Evolutionary conservation across 2,329 filamentous ascomycete species (phyloP).

Genomic region (Sporothrix sp.): DNA sequence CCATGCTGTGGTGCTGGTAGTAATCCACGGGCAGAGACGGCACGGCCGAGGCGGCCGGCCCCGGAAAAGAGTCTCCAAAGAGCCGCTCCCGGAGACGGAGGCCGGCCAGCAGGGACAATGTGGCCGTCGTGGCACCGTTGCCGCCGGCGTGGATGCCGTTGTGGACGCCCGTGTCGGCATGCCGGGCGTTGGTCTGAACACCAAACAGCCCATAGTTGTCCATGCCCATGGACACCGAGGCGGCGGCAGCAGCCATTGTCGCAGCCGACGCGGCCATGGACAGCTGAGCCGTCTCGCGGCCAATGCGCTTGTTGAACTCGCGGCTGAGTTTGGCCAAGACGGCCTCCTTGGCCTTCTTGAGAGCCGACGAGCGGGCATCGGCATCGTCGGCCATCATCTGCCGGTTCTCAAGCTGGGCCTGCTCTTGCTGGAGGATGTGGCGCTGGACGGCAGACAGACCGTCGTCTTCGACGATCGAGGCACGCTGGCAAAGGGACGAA

Average conservation of each 20-base stretch:
- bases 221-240: constrained; percentile 19
- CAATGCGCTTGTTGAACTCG: constrained; percentile 33
- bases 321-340: constrained; percentile 49
- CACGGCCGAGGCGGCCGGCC: background rate
- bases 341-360: constrained; percentile 50
- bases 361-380: constrained; percentile 42
- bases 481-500: constrained; percentile 13
- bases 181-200: background rate
- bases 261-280: constrained; percentile 6
- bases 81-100: constrained; percentile 33
- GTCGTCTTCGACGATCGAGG: constrained; percentile 24
- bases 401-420: constrained; percentile 40
- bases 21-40: constrained; percentile 8
- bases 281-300: constrained; percentile 14
- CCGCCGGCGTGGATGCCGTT: background rate
- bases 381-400: constrained; percentile 40
- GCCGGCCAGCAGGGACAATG: constrained; percentile 28
- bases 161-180: background rate
- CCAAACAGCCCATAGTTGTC: constrained; percentile 13
- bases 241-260: constrained; percentile 12
- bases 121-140: constrained; percentile 16
- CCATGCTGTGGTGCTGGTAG: constrained; percentile 33
- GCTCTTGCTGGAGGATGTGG: constrained; percentile 43
- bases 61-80: constrained; percentile 24
- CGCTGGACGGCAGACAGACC: constrained; percentile 49